Evolutionary conservation across 441 rosid species (phyloP), one percentile per base, ranked within the genome.

Genomic region (Adansonia madagascariensis): DNA sequence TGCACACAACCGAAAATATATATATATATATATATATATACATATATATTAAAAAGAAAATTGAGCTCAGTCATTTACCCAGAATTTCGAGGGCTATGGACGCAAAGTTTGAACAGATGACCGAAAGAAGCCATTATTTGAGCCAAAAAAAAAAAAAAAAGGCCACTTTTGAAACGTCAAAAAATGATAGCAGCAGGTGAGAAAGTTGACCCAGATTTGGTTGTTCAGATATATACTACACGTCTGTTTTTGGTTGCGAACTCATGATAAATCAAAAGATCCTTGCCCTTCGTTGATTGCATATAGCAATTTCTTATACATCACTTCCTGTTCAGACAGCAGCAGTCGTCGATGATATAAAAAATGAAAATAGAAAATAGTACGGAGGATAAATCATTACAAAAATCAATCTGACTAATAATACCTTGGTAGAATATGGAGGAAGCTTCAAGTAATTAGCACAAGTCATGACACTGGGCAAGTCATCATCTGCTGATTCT

Each of bases 401-500:
- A 60, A 18, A 73, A 8, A 9, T 6, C 11, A 57, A 20, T 18
- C 43, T 3, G 27, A 44, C 24, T 63, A 63, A 17, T 5, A 20
- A 56, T 72, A 56, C 75, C 65, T 72, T 72, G 17, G 75, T 90
- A 1, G 99, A 95, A 81, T 95, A 97, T 31, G 99, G 96, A 73
- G 99, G 99, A 80, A 97, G 99, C 85, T 97, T 97, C 66, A 97
- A 87, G 89, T 97, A 97, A 89, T 97, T 97, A 73, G 99, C 99
- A 84, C 99, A 95, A 49, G 99, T 97, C 99, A 97, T 97, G 66
- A 97, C 99, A 75, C 99, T 97, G 6, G 98, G 99, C 84, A 97
- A 85, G 85, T 93, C 99, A 47, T 93, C 97, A 75, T 95, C 99
- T 20, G 99, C 99, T 6, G 89, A 84, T 78, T 97, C 99, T 18